phyloP scores from a whole-genome alignment of 306 rosid genomes.

The Arachis hypogaea region DNA sequence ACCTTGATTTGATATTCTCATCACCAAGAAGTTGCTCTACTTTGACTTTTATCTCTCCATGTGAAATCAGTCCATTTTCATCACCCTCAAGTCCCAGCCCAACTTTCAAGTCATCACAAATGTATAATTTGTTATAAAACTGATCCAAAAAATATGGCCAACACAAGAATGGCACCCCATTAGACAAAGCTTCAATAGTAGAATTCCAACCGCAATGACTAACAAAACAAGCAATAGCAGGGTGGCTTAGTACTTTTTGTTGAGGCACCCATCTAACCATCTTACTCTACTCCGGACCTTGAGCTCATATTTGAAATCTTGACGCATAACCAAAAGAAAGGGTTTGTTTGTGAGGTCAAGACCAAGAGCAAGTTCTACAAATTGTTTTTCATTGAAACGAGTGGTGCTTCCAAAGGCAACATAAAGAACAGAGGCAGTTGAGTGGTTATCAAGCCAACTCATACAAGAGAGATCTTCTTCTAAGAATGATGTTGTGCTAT shows the following conservation, averaged over 20 bases:
- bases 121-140: slow-evolving; percentile 24
- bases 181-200: slow-evolving; percentile 47
- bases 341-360: slow-evolving; percentile 40
- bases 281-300: background rate
- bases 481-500: slow-evolving; percentile 32
- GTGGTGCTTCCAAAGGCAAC: slow-evolving; percentile 47
- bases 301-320: slow-evolving; percentile 30
- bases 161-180: slow-evolving; percentile 55
- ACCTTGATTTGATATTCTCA: too few species aligned
- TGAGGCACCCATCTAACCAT: slow-evolving; percentile 56
- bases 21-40: too few species aligned
- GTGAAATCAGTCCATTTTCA: slow-evolving; percentile 40
- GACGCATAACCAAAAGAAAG: slow-evolving; percentile 58
- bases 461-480: slow-evolving; percentile 40
- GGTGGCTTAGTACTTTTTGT: slow-evolving; percentile 44
- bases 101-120: slow-evolving; percentile 56
- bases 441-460: slow-evolving; percentile 35
- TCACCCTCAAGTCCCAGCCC: slow-evolving; percentile 45
- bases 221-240: slow-evolving; percentile 49
- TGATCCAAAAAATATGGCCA: slow-evolving; percentile 59
- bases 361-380: slow-evolving; percentile 38
- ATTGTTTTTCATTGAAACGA: slow-evolving; percentile 35
- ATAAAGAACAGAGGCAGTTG: slow-evolving; percentile 35
- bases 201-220: slow-evolving; percentile 69
- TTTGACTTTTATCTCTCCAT: slow-evolving; percentile 34